These are phyloP conservation scores for Chaetoceros muelleri DNA, from an alignment of 108 stramenopile species.

Conservation along the genomic window DNA sequence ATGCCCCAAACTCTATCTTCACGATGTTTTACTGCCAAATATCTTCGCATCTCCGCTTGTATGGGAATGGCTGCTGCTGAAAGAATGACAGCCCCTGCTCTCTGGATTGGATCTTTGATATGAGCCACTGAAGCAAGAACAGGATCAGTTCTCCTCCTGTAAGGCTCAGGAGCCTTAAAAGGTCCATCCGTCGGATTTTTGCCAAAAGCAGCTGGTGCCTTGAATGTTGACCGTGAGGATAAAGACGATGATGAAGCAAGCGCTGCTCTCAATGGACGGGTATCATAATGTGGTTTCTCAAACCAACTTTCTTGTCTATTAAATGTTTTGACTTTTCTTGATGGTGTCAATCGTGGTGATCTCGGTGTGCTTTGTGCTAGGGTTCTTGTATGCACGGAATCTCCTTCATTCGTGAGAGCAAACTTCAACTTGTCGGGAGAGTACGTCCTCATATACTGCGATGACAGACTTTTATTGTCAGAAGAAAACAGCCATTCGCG, in stretches of 20 bases:
- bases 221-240: background rate
- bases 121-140: conserved; percentile 4
- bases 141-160: background rate
- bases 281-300: no score
- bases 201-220: background rate
- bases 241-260: background rate
- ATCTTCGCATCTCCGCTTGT: conserved; percentile 55
- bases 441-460: background rate
- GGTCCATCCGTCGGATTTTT: background rate
- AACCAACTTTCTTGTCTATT: no score
- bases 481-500: background rate
- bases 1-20: conserved; percentile 68
- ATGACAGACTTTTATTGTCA: background rate
- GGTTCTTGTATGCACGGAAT: background rate
- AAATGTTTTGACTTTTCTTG: no score
- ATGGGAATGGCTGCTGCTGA: conserved; percentile 75
- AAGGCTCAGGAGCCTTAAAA: background rate
- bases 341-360: no score
- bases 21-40: conserved; percentile 50
- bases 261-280: no score
- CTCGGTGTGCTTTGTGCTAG: background rate
- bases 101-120: conserved; percentile 71
- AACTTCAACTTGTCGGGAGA: background rate
- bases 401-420: background rate
- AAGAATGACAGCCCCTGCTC: conserved; percentile 57